A percentile compares a stretch with the other conserved stretches of the same genome.
These are phyloP conservation scores for Neurospora africana DNA, from an alignment of 495 filamentous ascomycete genomes.

Conservation along the genomic window DNA sequence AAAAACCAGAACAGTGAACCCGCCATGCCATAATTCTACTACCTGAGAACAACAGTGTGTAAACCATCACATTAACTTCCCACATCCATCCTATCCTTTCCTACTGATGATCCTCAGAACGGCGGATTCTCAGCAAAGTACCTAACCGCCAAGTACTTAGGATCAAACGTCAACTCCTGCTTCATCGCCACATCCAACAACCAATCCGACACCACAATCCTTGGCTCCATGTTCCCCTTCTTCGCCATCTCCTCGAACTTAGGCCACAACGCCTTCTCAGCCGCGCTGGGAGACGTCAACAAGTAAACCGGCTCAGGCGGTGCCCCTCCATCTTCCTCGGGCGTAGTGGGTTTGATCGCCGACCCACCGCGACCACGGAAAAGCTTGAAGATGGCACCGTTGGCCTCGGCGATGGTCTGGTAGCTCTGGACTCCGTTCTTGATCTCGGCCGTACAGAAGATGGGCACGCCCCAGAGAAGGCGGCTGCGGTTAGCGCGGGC, in stretches of 20 bases:
- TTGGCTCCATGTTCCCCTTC: slow-evolving; percentile 57
- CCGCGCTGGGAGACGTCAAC: slow-evolving; percentile 49
- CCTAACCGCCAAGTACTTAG: slow-evolving; percentile 44
- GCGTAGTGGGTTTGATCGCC: slow-evolving; percentile 43
- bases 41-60: background rate
- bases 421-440: slow-evolving; percentile 74
- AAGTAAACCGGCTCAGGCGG: slow-evolving; percentile 64
- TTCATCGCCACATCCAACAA: slow-evolving; percentile 78
- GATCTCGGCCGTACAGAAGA: slow-evolving; percentile 73
- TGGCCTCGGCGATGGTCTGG: slow-evolving; percentile 71
- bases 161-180: slow-evolving; percentile 58
- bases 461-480: slow-evolving; percentile 58
- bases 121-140: slow-evolving; percentile 3
- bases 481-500: slow-evolving; percentile 66
- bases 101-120: background rate
- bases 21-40: background rate
- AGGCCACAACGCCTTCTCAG: slow-evolving; percentile 67
- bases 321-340: slow-evolving; percentile 46
- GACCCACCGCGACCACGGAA: slow-evolving; percentile 63
- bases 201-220: slow-evolving; percentile 80
- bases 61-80: background rate
- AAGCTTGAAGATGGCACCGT: slow-evolving; percentile 72
- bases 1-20: background rate
- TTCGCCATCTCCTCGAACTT: slow-evolving; percentile 68
- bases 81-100: background rate